Base-by-base conservation (phyloP, 2,329 filamentous ascomycete species). In the Ophiostoma angusticollis region DNA sequence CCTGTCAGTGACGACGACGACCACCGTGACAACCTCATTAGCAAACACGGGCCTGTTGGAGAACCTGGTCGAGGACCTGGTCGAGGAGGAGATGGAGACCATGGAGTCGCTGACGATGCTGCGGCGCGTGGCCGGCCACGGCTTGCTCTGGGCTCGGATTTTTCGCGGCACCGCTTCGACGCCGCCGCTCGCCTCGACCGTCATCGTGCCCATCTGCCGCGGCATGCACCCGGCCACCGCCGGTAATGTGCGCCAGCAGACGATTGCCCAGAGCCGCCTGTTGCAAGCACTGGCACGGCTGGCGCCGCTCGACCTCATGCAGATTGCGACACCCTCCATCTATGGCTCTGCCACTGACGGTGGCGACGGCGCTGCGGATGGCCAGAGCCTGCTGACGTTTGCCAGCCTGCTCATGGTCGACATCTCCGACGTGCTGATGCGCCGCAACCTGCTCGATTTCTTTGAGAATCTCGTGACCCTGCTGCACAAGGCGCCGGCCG, bases 91-190 rank as follows among this genome's bases (percentile, higher is more conserved):
- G n/a, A n/a, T n/a, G n/a, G n/a, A n/a, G n/a, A n/a, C n/a, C n/a
- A n/a, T n/a, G n/a, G n/a, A n/a, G n/a, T n/a, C n/a, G n/a, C n/a
- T 63, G 27, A 49, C 67, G 22, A 49, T 56, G 3, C 52, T 58
- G 11, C 58, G 61, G 13, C 61, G 55, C 13, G 42, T 58, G 1
- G 61, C 63, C 0, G 73, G 72, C 0, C 64, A 72, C 39, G 70
- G 64, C 2, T 54, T 61, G 1, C 54, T 78, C 33, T 78, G 73
- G n/a, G n/a, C n/a, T n/a, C n/a, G n/a, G n/a, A n/a, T n/a, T n/a
- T n/a, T n/a, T n/a, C n/a, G n/a, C n/a, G n/a, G 74, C 54, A 60
- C 9, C 56, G 70, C 4, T 52, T 78, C 18, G 60, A 68, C 32
- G 54, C 52, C 1, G 54, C 63, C 11, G 52, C 64, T 18, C 67